phyloP scores from a whole-genome alignment of 2,329 filamentous ascomycete genomes.

The Botrytis pseudocinerea region DNA sequence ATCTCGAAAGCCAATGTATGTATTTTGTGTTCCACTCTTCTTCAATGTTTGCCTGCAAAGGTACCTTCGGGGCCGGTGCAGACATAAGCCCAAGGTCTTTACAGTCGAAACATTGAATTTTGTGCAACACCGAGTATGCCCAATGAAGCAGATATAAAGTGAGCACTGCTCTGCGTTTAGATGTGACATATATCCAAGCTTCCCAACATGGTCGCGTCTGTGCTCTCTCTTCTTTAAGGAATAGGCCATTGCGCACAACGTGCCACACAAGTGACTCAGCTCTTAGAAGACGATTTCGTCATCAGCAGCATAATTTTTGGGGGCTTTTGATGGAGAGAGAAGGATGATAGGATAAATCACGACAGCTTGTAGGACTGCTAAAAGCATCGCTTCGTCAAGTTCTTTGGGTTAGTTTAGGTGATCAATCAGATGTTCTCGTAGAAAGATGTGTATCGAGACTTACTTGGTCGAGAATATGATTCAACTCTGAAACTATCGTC shows the following conservation, averaged over 20 bases:
- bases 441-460: neutral
- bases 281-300: neutral
- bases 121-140: neutral
- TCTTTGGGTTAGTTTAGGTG: neutral
- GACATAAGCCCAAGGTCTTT: neutral
- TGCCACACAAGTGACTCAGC: neutral
- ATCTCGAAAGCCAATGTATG: neutral
- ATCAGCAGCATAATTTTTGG: neutral
- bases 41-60: neutral
- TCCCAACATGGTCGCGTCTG: neutral
- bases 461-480: neutral
- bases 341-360: neutral
- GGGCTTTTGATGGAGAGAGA: neutral
- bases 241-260: neutral
- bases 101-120: neutral
- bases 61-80: neutral
- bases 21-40: neutral
- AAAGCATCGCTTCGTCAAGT: neutral
- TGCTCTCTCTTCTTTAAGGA: neutral
- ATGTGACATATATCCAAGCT: neutral
- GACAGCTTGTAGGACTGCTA: neutral
- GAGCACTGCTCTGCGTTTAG: neutral
- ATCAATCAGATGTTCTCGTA: neutral
- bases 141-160: neutral
- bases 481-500: neutral